Percentiles rank a stretch among this genome's conserved stretches.
Evolutionary conservation across 148 eudicot genomes (phyloP).

Genomic region (Fallopia convolvulus): DNA sequence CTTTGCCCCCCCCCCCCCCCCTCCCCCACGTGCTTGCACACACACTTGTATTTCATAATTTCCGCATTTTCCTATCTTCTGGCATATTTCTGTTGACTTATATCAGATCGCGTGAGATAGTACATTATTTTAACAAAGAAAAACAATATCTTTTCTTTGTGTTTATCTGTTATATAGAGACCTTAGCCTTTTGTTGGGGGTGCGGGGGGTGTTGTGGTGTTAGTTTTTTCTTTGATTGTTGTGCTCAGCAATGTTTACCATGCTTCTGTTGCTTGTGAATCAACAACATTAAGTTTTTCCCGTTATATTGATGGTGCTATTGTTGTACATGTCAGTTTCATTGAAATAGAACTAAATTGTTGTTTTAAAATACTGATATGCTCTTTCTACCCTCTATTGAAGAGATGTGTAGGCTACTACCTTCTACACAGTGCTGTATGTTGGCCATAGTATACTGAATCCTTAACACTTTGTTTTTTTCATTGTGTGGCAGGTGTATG

Average conservation of each 20-base stretch:
- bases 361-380: not conserved
- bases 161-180: not conserved
- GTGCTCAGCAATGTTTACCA: not conserved
- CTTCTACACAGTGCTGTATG: not conserved
- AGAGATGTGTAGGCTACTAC: not conserved
- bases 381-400: not conserved
- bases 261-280: not conserved
- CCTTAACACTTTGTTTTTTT: not conserved
- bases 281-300: not conserved
- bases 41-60: not conserved
- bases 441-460: not conserved
- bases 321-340: not conserved
- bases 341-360: not conserved
- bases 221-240: not conserved
- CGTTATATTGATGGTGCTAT: not conserved
- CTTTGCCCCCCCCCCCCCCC: too few relatives aligned
- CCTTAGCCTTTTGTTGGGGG: not conserved
- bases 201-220: not conserved
- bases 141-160: too few relatives aligned
- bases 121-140: not conserved
- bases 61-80: not conserved
- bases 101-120: not conserved
- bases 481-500: constrained; percentile 66
- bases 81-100: not conserved
- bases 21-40: too few relatives aligned